Percentiles rank a stretch among this genome's conserved stretches.
Conservation (phyloP, 2,329 filamentous ascomycete species). For the Xylaria sp. region DNA sequence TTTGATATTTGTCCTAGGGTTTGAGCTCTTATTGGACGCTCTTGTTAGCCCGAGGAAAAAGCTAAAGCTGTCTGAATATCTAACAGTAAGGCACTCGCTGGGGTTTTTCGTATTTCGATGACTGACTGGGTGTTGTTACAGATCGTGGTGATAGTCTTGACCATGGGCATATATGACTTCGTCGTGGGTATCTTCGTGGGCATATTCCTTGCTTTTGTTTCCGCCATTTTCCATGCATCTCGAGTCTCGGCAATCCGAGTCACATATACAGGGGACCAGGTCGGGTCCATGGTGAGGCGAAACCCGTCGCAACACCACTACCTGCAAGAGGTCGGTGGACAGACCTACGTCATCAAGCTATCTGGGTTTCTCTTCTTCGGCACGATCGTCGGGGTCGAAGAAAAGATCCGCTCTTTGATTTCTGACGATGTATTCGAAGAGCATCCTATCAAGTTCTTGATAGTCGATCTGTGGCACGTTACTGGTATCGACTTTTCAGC, state of each 20-base stretch:
- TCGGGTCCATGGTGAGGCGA: conserved; percentile 88
- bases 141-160: conserved; percentile 84
- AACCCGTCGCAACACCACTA: conserved; percentile 90
- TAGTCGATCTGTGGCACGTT: conserved; percentile 87
- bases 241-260: conserved; percentile 85
- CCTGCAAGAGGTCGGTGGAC: conserved; percentile 79
- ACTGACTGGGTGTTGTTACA: conserved; percentile 37
- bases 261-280: conserved; percentile 86
- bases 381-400: conserved; percentile 93
- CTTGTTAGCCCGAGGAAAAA: conserved; percentile 88
- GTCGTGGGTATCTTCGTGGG: conserved; percentile 92
- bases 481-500: conserved; percentile 95
- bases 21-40: conserved; percentile 88
- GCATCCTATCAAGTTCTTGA: conserved; percentile 83
- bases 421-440: conserved; percentile 78
- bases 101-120: background rate
- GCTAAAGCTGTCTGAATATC: conserved; percentile 82
- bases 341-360: conserved; percentile 90
- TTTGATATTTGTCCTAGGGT: conserved; percentile 91
- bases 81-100: conserved; percentile 64
- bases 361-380: conserved; percentile 98
- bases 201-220: conserved; percentile 87
- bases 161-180: conserved; percentile 97
- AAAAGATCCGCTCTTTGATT: conserved; percentile 79
- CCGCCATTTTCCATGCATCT: conserved; percentile 89